A percentile compares a stretch with the other conserved stretches of the same genome.
Conservation (phyloP, 768 basidiomycete species). For the Hypholoma fasciculare region DNA sequence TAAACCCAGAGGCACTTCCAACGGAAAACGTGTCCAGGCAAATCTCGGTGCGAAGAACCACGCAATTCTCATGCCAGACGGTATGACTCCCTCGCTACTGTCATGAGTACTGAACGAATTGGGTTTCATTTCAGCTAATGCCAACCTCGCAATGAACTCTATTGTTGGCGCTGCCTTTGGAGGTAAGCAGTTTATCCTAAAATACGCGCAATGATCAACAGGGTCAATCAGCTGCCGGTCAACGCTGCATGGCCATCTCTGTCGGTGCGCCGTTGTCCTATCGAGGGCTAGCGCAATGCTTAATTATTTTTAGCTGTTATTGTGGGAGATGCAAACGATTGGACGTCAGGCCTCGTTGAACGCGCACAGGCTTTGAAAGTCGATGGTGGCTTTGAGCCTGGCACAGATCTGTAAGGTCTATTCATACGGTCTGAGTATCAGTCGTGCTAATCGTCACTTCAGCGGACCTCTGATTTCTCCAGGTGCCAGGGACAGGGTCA, state of each 20-base stretch:
- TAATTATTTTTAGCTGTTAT: slow-evolving; percentile 53
- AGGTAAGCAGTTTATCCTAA: slow-evolving; percentile 38
- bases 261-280: slow-evolving; percentile 55
- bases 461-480: slow-evolving; percentile 85
- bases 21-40: slow-evolving; percentile 88
- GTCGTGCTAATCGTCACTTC: slow-evolving; percentile 1
- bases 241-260: slow-evolving; percentile 96
- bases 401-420: slow-evolving; percentile 68
- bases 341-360: slow-evolving; percentile 87
- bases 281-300: neutral
- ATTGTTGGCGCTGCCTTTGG: slow-evolving; percentile 94
- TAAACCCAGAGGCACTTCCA: slow-evolving; percentile 64
- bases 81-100: slow-evolving; percentile 38
- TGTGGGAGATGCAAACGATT: slow-evolving; percentile 76
- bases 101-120: neutral
- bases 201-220: neutral
- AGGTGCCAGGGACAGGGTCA: slow-evolving; percentile 76
- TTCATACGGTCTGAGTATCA: neutral
- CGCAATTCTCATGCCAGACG: slow-evolving; percentile 90
- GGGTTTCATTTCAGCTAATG: slow-evolving; percentile 64
- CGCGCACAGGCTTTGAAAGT: slow-evolving; percentile 80
- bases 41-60: slow-evolving; percentile 97
- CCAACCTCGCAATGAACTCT: slow-evolving; percentile 88
- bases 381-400: slow-evolving; percentile 87
- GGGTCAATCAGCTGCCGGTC: slow-evolving; percentile 76